These are phyloP conservation scores for Trichoderma parareesei DNA, from an alignment of 495 filamentous ascomycete species.

Conservation along the genomic window DNA sequence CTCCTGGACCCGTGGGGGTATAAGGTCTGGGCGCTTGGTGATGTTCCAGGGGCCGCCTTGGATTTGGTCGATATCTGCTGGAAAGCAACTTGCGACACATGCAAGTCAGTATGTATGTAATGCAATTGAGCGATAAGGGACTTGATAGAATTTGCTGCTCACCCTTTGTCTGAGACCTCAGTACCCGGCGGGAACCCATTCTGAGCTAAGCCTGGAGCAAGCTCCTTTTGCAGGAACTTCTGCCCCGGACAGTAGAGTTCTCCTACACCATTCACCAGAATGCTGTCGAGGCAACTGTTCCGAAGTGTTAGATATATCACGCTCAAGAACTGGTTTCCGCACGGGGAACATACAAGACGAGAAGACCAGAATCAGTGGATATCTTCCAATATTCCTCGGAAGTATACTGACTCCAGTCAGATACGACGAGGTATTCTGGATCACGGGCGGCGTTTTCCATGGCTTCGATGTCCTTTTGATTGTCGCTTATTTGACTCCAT, in stretches of 20 bases:
- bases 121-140: not conserved
- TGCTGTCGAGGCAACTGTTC: not conserved
- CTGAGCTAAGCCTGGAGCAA: not conserved
- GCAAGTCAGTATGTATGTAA: not conserved
- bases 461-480: not conserved
- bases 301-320: no score
- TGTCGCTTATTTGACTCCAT: not conserved
- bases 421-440: not conserved
- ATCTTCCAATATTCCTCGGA: not conserved
- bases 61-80: not conserved
- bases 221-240: not conserved
- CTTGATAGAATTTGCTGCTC: not conserved
- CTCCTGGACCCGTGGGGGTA: not conserved
- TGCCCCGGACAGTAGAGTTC: not conserved
- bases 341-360: not conserved
- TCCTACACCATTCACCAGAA: not conserved
- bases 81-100: not conserved
- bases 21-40: not conserved
- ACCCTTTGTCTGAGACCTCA: not conserved
- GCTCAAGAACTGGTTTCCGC: no score
- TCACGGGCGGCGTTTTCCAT: not conserved
- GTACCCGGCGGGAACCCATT: not conserved
- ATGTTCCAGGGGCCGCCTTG: not conserved
- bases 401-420: slow-evolving; percentile 4
- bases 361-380: not conserved